Base-by-base conservation (phyloP, 805 yeast species). In the Dipodascus albidus region DNA sequence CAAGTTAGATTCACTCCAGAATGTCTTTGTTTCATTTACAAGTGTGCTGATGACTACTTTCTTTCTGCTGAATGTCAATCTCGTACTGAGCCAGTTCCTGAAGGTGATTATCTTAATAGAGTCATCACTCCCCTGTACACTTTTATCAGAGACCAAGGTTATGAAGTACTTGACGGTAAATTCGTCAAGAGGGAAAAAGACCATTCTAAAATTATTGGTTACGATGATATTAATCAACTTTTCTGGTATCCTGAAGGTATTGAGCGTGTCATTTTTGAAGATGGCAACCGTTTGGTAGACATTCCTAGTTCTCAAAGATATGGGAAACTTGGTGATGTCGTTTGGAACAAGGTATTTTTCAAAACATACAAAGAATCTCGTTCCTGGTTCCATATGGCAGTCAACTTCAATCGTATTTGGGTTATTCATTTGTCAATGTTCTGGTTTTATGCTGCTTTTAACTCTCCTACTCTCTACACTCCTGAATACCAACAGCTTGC, bases 211-310 rank as follows among this genome's bases (percentile, higher is more conserved):
- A 72, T 82, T 52, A 69, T 73, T 52, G 77, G 99, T 70, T 93
- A 93, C 70, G 99, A 93, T 75, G 99, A 93, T 76, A 95, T 93
- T 56, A 93, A 93, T 72, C 99, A 93, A 76, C 78, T 93, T 63
- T 93, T 95, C 74, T 93, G 99, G 99, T 93, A 95, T 73, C 97
- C 98, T 50, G 98, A 95, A 74, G 99, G 99, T 78, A 86, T 93
- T 59, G 83, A 95, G 56, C 84, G 93, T 71, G 90, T 93, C 63
- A 79, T 84, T 51, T 80, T 91, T 64, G 93, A 85, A 67, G 98
- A 93, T 67, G 96, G 96, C 60, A 77, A 96, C 20, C 83, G 96
- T 68, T 75, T 93, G 62, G 87, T 90, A 52, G 98, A 93, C 62
- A 73, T 90, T 63, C 95, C 96, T 41, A 80, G 82, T 55, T 87